Percentiles rank a stretch among this genome's conserved stretches.
Conservation (phyloP, 257 asterid species). For the Solanum peruvianum region DNA sequence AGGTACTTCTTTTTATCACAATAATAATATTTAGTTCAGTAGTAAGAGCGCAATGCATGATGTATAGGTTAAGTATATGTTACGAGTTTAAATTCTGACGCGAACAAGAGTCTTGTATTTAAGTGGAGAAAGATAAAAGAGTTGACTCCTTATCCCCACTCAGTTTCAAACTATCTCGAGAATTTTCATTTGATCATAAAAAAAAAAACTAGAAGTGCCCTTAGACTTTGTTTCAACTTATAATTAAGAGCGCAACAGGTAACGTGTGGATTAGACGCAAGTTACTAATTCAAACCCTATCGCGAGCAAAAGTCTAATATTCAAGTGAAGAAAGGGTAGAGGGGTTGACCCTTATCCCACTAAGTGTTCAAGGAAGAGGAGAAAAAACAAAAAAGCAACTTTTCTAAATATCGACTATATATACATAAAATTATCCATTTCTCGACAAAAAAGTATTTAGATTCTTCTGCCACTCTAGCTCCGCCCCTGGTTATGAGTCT, state of each 20-base stretch:
- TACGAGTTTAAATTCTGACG: accelerated
- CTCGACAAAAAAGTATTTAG: neutral
- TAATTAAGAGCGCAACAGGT: neutral
- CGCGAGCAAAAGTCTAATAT: neutral
- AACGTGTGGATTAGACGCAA: neutral
- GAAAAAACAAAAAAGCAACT: neutral
- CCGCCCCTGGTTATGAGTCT: neutral
- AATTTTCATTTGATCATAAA: neutral
- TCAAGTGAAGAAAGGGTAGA: neutral
- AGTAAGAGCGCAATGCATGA: neutral
- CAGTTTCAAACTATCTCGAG: neutral
- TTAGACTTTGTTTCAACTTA: neutral
- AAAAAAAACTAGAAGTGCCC: neutral
- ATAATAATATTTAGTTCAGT: neutral
- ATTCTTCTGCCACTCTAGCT: neutral
- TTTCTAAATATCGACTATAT: neutral
- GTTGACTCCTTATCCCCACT: neutral
- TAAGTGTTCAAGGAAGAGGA: neutral
- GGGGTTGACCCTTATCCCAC: neutral
- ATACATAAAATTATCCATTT: neutral
- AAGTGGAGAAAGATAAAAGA: neutral
- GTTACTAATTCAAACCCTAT: neutral
- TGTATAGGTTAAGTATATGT: accelerated
- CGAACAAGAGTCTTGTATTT: neutral
- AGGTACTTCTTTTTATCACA: constrained; percentile 15